Evolutionary conservation across 1,139 yeast genomes (phyloP).

Genomic region (Geotrichum australiense): DNA sequence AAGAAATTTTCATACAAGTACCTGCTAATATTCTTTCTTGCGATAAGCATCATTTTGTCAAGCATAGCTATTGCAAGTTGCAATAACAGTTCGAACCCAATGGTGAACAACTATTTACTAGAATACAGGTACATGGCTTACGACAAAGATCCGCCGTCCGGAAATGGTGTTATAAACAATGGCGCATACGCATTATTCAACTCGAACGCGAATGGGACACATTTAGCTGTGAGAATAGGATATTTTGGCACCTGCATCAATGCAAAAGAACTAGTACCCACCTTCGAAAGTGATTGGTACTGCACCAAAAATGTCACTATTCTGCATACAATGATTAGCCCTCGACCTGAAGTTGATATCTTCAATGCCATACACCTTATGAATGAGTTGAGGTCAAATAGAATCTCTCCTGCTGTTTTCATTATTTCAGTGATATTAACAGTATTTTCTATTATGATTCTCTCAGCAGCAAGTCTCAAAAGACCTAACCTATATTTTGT

Average conservation of each 20-base stretch:
- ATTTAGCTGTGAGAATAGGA: slow-evolving; percentile 24
- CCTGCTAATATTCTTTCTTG: slow-evolving; percentile 21
- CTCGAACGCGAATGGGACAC: slow-evolving; percentile 16
- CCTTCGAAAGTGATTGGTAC: slow-evolving; percentile 21
- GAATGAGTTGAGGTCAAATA: slow-evolving; percentile 16
- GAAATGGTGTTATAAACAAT: slow-evolving; percentile 22
- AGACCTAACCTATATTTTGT: slow-evolving; percentile 12
- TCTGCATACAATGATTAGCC: slow-evolving; percentile 13
- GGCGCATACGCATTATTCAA: slow-evolving; percentile 20
- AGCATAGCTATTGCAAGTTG: slow-evolving; percentile 26
- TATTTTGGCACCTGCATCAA: slow-evolving; percentile 28
- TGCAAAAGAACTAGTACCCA: slow-evolving; percentile 15
- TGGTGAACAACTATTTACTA: slow-evolving; percentile 24
- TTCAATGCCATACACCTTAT: slow-evolving; percentile 23
- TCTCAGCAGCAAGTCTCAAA: slow-evolving; percentile 9
- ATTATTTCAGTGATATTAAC: slow-evolving; percentile 11
- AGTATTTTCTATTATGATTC: slow-evolving; percentile 14
- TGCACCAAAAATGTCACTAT: slow-evolving; percentile 24
- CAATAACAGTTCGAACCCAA: slow-evolving; percentile 20
- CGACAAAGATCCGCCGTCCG: slow-evolving; percentile 17
- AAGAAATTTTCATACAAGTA: slow-evolving; percentile 22
- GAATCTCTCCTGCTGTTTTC: slow-evolving; percentile 13
- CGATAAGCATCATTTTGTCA: slow-evolving; percentile 22
- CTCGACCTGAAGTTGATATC: slow-evolving; percentile 23
- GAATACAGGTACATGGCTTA: slow-evolving; percentile 23